These are phyloP conservation scores for Berberis thunbergii DNA, from an alignment of 164 flowering plant genomes.

Conservation along the genomic window DNA sequence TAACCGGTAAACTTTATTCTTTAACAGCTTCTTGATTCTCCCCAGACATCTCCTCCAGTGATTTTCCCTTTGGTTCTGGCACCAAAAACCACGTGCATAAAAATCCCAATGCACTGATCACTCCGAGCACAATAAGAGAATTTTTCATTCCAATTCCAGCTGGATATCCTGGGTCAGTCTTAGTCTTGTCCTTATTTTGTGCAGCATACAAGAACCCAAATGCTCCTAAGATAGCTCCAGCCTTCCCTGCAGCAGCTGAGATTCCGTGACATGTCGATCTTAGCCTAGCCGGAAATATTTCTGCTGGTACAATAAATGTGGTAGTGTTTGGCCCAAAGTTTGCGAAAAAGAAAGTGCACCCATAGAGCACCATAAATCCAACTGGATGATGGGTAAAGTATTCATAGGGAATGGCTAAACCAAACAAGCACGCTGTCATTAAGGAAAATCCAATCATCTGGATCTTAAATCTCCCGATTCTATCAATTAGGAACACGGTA, in stretches of 20 bases:
- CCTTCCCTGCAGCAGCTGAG: constrained; percentile 2
- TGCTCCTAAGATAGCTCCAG: background rate
- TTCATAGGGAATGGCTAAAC: background rate
- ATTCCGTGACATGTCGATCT: background rate
- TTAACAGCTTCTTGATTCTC: background rate
- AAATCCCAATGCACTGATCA: background rate
- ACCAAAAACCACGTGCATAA: background rate
- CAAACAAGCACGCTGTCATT: background rate
- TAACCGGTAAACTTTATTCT: no score
- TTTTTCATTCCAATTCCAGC: background rate
- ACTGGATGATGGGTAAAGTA: background rate
- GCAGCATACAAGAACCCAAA: background rate
- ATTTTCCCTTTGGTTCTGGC: background rate
- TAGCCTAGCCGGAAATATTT: background rate
- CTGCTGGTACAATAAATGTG: constrained; percentile 2
- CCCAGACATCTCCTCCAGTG: constrained; percentile 1
- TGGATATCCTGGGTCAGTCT: background rate
- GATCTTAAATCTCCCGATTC: background rate
- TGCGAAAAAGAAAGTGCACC: background rate
- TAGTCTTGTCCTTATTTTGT: background rate
- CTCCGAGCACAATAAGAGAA: background rate
- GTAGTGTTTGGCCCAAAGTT: background rate
- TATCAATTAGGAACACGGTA: background rate
- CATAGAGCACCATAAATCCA: background rate
- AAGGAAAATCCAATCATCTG: background rate